A percentile compares a stretch with the other conserved stretches of the same genome.
phyloP scores from a whole-genome alignment of 1,284 basidiomycete genomes.

The Sporisorium graminicola region DNA sequence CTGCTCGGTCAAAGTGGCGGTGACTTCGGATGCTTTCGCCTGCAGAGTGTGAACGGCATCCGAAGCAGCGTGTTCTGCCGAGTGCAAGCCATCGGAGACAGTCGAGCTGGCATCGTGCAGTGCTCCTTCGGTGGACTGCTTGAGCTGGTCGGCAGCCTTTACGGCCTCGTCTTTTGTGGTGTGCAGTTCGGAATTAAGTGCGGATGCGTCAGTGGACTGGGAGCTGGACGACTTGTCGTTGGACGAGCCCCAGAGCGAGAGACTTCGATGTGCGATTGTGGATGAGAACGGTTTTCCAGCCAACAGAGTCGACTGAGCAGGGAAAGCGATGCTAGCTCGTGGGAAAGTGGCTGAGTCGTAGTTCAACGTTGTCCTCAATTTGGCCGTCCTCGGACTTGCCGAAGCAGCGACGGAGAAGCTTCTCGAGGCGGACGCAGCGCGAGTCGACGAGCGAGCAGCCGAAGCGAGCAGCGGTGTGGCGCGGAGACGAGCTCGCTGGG shows the following conservation, averaged over 20 bases:
- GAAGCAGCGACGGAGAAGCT: conserved; percentile 18
- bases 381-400: conserved; percentile 14
- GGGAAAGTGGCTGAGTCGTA: conserved; percentile 25
- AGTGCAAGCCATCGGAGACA: conserved; percentile 14
- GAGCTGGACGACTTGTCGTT: conserved; percentile 12
- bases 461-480: conserved; percentile 24
- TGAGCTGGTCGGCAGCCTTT: conserved; percentile 13
- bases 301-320: conserved; percentile 23
- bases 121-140: conserved; percentile 6
- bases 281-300: conserved; percentile 32
- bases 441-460: conserved; percentile 10
- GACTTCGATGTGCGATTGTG: conserved; percentile 17
- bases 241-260: conserved; percentile 23
- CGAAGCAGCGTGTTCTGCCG: conserved; percentile 16
- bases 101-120: conserved; percentile 16
- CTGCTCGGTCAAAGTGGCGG: conserved; percentile 19
- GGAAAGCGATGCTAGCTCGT: conserved; percentile 17
- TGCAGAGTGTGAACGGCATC: conserved; percentile 28
- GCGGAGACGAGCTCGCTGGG: conserved; percentile 24
- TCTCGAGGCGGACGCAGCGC: conserved; percentile 9
- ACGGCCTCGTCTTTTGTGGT: conserved; percentile 16
- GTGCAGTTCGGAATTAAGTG: conserved; percentile 16
- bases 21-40: conserved; percentile 18
- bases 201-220: conserved; percentile 1
- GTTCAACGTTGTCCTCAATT: conserved; percentile 20